phyloP scores from a whole-genome alignment of 2,329 filamentous ascomycete genomes.

The Elsinoe australis region DNA sequence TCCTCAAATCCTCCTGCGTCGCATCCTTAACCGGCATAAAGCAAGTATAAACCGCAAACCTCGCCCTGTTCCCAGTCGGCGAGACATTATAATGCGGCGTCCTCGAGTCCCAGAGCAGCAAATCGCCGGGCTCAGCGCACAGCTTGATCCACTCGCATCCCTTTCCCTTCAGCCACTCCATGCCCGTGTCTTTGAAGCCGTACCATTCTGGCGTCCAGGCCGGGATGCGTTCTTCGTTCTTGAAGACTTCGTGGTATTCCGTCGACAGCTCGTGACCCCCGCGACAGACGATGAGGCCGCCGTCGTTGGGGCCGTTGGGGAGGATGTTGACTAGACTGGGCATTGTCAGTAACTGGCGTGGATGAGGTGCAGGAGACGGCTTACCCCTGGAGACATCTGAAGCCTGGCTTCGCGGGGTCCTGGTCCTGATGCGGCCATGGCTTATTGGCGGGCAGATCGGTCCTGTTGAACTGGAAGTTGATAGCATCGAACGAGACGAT shows the following conservation, averaged over 20 bases:
- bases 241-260: slow-evolving; percentile 29
- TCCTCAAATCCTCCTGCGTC: slow-evolving; percentile 15
- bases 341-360: slow-evolving; percentile 23
- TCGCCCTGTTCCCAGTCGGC: slow-evolving; percentile 22
- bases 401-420: slow-evolving; percentile 36
- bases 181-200: slow-evolving; percentile 26
- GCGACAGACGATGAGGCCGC: slow-evolving; percentile 32
- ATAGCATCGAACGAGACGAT: slow-evolving; percentile 34
- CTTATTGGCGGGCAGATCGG: slow-evolving; percentile 23
- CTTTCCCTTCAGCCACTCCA: slow-evolving; percentile 23
- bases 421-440: slow-evolving; percentile 36
- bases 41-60: slow-evolving; percentile 29
- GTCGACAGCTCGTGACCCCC: slow-evolving; percentile 29
- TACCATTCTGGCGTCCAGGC: slow-evolving; percentile 27
- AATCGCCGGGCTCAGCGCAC: slow-evolving; percentile 20
- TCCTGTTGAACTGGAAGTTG: slow-evolving; percentile 33
- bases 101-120: slow-evolving; percentile 23
- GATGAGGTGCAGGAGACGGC: not conserved
- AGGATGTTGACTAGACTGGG: slow-evolving; percentile 46
- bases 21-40: slow-evolving; percentile 17
- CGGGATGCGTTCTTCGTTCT: slow-evolving; percentile 13
- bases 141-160: slow-evolving; percentile 22
- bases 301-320: slow-evolving; percentile 33
- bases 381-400: slow-evolving; percentile 44
- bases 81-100: slow-evolving; percentile 27